Percentiles rank a stretch among this genome's conserved stretches.
phyloP scores from a whole-genome alignment of 2,329 filamentous ascomycete genomes.

The Botrytis byssoidea region DNA sequence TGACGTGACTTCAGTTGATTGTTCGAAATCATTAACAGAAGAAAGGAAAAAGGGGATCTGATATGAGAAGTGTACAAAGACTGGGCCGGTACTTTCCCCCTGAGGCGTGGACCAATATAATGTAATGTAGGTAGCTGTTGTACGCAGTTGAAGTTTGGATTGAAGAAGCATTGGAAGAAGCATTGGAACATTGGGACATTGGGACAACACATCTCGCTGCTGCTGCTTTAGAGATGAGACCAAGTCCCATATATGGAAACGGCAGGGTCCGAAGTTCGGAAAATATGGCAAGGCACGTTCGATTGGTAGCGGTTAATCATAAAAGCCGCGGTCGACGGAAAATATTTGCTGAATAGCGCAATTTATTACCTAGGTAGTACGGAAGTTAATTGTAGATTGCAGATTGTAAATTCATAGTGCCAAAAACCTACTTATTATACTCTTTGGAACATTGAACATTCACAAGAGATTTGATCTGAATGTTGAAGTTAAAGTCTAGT shows the following conservation, averaged over 20 bases:
- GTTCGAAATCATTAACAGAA: background rate
- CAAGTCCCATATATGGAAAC: background rate
- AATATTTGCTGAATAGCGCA: background rate
- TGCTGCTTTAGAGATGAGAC: background rate
- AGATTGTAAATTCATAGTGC: background rate
- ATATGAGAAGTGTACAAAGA: background rate
- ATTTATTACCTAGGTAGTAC: background rate
- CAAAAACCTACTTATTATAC: background rate
- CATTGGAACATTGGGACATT: background rate
- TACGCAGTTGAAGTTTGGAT: background rate
- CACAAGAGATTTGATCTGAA: background rate
- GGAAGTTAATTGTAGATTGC: background rate
- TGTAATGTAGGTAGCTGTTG: background rate
- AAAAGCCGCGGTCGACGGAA: conserved; percentile 6
- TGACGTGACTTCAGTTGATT: background rate
- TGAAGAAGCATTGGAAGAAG: background rate
- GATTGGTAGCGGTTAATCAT: background rate
- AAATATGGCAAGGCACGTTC: background rate
- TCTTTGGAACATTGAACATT: background rate
- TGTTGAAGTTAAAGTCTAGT: background rate
- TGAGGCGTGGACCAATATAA: background rate
- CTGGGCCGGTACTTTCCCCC: background rate
- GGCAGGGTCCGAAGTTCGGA: conserved; percentile 3
- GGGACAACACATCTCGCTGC: background rate
- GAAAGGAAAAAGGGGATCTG: background rate